phyloP scores from a whole-genome alignment of 169 alveolate genomes.

The Plasmodium gonderi region DNA sequence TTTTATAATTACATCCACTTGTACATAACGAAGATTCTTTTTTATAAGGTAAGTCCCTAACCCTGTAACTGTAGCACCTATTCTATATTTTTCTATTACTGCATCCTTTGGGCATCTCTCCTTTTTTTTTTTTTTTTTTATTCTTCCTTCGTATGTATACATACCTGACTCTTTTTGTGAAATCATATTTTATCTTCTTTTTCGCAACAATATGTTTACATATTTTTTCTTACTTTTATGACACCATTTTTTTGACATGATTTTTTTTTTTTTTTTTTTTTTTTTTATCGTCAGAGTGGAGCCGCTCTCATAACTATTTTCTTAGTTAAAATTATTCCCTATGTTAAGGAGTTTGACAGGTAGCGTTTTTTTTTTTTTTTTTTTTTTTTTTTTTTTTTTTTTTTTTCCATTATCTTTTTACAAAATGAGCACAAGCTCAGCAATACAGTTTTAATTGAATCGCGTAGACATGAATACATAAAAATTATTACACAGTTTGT shows the following conservation, averaged over 20 bases:
- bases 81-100: too few relatives aligned
- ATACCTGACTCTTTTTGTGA: too few relatives aligned
- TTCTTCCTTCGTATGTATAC: too few relatives aligned
- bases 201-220: too few relatives aligned
- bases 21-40: constrained; percentile 49
- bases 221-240: not conserved
- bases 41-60: constrained; percentile 33
- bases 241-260: not conserved
- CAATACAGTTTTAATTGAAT: too few relatives aligned
- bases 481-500: too few relatives aligned
- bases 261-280: not conserved
- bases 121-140: too few relatives aligned
- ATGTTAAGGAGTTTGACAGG: constrained; percentile 66
- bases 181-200: too few relatives aligned
- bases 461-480: too few relatives aligned
- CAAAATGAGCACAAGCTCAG: not conserved
- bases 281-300: constrained; percentile 41
- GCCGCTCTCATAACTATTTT: constrained; percentile 51
- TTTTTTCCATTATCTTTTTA: not conserved
- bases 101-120: too few relatives aligned
- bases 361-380: not conserved
- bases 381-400: not conserved
- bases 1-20: constrained; percentile 44
- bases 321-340: constrained; percentile 57
- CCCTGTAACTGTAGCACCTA: too few relatives aligned